phyloP scores from a whole-genome alignment of 345 rosid species.

The Rhodomyrtus tomentosa region DNA sequence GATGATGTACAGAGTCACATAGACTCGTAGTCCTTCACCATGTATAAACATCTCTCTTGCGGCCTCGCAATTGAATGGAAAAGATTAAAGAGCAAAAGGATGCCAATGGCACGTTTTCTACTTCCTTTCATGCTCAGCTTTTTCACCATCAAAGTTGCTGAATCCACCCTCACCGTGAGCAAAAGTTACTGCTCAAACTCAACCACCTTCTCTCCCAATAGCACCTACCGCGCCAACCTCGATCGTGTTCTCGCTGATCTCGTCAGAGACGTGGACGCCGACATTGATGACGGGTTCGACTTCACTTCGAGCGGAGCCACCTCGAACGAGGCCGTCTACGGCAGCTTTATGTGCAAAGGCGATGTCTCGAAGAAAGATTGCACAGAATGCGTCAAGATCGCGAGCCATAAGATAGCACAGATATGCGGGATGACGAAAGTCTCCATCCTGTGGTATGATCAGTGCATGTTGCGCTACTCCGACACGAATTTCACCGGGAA shows the following conservation, averaged over 20 bases:
- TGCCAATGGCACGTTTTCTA: background rate
- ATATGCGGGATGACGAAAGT: background rate
- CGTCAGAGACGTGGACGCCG: background rate
- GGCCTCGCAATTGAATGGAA: background rate
- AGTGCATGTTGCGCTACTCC: constrained; percentile 26
- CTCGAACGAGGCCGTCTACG: background rate
- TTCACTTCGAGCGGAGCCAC: background rate
- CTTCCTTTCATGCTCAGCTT: background rate
- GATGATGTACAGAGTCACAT: background rate
- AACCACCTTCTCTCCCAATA: background rate
- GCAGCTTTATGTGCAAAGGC: constrained; percentile 16
- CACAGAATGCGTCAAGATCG: constrained; percentile 1
- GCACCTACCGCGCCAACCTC: background rate
- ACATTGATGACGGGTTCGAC: background rate
- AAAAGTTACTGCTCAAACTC: background rate
- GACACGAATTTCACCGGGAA: constrained; percentile 3
- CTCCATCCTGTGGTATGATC: constrained; percentile 22
- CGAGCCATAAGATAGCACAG: background rate
- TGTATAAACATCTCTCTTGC: background rate
- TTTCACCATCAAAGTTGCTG: background rate
- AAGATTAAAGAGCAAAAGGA: background rate
- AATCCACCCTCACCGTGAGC: background rate
- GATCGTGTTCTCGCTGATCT: background rate
- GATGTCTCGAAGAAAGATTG: background rate
- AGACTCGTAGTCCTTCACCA: background rate